Evolutionary conservation across 805 yeast species (phyloP).

Genomic region (Schwanniomyces sp.): DNA sequence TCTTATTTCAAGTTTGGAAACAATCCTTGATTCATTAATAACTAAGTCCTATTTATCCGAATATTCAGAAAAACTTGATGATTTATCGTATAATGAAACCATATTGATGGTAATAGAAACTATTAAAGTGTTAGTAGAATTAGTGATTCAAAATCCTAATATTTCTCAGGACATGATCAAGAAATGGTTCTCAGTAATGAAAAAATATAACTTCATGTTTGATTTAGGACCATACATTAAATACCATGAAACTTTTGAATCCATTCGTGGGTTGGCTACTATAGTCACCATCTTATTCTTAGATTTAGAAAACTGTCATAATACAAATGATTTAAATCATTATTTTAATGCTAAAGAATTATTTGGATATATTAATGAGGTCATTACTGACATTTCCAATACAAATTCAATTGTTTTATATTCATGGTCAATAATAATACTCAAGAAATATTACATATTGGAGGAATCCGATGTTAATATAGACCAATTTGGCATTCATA

Average conservation of each 20-base stretch:
- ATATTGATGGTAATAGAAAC: conserved; percentile 31
- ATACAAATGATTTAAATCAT: conserved; percentile 28
- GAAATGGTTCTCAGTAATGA: conserved; percentile 59
- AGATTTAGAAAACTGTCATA: conserved; percentile 54
- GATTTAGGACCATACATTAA: conserved; percentile 24
- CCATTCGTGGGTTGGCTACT: conserved; percentile 48
- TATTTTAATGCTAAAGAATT: conserved; percentile 28
- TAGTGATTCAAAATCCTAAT: conserved; percentile 37
- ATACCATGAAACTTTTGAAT: conserved; percentile 24
- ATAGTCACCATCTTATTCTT: conserved; percentile 52
- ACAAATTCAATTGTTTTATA: conserved; percentile 54
- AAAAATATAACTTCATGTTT: conserved; percentile 24
- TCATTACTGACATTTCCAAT: conserved; percentile 33
- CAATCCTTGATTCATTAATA: conserved; percentile 9
- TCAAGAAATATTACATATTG: conserved; percentile 49
- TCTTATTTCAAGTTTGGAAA: conserved; percentile 16
- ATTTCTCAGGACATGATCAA: conserved; percentile 31
- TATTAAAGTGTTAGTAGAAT: conserved; percentile 38
- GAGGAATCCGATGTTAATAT: conserved; percentile 26
- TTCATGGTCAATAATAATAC: conserved; percentile 65
- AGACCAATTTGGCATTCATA: conserved; percentile 17
- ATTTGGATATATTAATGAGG: conserved; percentile 40
- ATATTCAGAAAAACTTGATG: conserved; percentile 16
- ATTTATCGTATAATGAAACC: conserved; percentile 27
- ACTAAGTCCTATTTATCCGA: conserved; percentile 10